Conservation (phyloP, 2,329 filamentous ascomycete species). For the Pleurostoma richardsiae region DNA sequence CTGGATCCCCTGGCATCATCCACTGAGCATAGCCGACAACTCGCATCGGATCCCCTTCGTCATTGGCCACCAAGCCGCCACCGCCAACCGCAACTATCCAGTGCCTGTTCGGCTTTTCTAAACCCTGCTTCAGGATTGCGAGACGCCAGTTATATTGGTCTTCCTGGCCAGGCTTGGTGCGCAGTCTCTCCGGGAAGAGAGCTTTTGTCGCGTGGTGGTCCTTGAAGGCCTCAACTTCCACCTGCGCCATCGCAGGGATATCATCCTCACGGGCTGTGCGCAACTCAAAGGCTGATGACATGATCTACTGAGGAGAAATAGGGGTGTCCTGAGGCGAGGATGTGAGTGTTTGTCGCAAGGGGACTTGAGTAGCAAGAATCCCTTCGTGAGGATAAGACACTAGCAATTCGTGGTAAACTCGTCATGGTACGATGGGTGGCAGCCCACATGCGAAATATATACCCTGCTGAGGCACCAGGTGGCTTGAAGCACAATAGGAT, state of each 20-base stretch:
- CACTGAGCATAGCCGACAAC: constrained; percentile 3
- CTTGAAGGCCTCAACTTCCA: constrained; percentile 1
- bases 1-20: background rate
- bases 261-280: constrained; percentile 1
- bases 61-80: background rate
- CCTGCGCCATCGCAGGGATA: background rate
- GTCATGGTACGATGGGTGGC: too few species aligned
- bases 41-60: too few species aligned
- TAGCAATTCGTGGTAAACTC: too few species aligned
- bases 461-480: too few species aligned
- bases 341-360: too few species aligned
- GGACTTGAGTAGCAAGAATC: too few species aligned
- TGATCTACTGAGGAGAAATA: background rate
- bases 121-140: background rate
- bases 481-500: too few species aligned
- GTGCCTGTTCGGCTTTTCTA: constrained; percentile 1
- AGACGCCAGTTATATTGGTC: background rate
- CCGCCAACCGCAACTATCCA: constrained; percentile 3
- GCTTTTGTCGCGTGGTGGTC: constrained; percentile 3
- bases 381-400: too few species aligned
- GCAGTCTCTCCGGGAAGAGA: constrained; percentile 5
- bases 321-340: too few species aligned
- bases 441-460: too few species aligned
- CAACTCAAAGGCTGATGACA: background rate
- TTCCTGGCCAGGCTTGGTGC: background rate